Evolutionary conservation across 352 stramenopile genomes (phyloP), one percentile per base, ranked within the genome.

Genomic region (Phytophthora capsici): DNA sequence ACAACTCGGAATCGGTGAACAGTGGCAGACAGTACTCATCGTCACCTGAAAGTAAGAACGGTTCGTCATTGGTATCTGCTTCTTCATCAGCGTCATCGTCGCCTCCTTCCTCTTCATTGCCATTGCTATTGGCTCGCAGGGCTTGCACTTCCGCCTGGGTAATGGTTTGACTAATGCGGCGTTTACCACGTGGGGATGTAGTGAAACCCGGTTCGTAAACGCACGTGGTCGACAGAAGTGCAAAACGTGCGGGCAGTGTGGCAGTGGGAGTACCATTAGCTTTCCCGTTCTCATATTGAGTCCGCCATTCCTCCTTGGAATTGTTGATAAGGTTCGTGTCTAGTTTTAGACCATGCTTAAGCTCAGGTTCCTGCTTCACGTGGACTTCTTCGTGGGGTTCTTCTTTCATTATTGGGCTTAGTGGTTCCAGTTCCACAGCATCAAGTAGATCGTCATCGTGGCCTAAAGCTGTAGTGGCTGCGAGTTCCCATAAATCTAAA

Each of bases 1-100:
- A 61, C 4, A 87, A 26, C 20, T 85, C 76, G 1, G 76, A 63
- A 23, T 82, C 76, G 0, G 76, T 84, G 48, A 87, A 80, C 9
- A 77, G 51, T 1, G 76, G 69, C 17, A 87, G 22, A 20, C 41
- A 56, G 58, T 71, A 81, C 30, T 82, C 69, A 6, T 73, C 59
- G 4, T 66, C 52, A 17, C 63, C 57, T 10, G 67, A 63, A 12
- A 82, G 63, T 16, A 75, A 23, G 30, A 82, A 77, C 25, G 53
- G 45, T 51, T 75, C 60, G 16, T 69, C 41, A 22, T 73, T 65
- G 28, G 62, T 36, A 1, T 55, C 44, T 13, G 0, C 65, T 17
- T 40, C 52, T 19, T 70, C 28, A 10, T 67, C 63, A 10, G 57
- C 48, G 5, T 55, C 54, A 19, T 66, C 48, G 0, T 68, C 57